These are phyloP conservation scores for Sordariomycetes sp. DNA, from an alignment of 2,329 filamentous ascomycete species.

Conservation along the genomic window DNA sequence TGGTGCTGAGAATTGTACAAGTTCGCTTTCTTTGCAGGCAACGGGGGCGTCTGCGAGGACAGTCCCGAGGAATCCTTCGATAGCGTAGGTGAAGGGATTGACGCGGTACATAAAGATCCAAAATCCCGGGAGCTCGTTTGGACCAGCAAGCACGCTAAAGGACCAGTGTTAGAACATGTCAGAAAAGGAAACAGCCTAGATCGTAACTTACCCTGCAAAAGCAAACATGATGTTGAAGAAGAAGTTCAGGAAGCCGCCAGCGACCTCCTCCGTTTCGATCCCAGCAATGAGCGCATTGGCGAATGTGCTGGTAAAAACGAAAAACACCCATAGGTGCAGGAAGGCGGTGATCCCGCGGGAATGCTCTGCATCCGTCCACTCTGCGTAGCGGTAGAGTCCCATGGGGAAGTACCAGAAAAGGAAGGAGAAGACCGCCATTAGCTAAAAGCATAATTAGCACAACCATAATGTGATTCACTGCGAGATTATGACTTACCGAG, in stretches of 20 bases:
- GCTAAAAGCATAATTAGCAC: background rate
- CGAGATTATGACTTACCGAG: slow-evolving; percentile 15
- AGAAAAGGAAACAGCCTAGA: background rate
- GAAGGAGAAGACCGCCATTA: slow-evolving; percentile 46
- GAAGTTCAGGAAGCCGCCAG: slow-evolving; percentile 50
- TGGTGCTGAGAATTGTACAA: slow-evolving; percentile 46
- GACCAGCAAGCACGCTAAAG: slow-evolving; percentile 42
- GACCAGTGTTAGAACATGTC: background rate
- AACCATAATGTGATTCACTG: background rate
- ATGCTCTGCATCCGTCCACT: slow-evolving; percentile 28
- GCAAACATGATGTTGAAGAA: slow-evolving; percentile 50
- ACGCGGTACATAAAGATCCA: slow-evolving; percentile 69
- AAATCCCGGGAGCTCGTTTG: slow-evolving; percentile 50
- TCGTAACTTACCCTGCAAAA: slow-evolving; percentile 26
- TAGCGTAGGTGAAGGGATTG: slow-evolving; percentile 62
- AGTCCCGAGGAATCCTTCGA: slow-evolving; percentile 50
- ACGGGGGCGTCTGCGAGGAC: slow-evolving; percentile 48
- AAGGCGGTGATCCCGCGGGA: slow-evolving; percentile 47
- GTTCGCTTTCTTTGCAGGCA: slow-evolving; percentile 50
- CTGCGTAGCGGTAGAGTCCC: slow-evolving; percentile 45
- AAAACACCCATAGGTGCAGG: slow-evolving; percentile 48
- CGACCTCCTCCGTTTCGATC: slow-evolving; percentile 47
- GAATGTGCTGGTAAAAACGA: slow-evolving; percentile 55
- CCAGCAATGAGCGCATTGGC: slow-evolving; percentile 50
- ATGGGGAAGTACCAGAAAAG: slow-evolving; percentile 58